Evolutionary conservation across 2,329 filamentous ascomycete species (phyloP).

Genomic region (Xylariaceae sp.): DNA sequence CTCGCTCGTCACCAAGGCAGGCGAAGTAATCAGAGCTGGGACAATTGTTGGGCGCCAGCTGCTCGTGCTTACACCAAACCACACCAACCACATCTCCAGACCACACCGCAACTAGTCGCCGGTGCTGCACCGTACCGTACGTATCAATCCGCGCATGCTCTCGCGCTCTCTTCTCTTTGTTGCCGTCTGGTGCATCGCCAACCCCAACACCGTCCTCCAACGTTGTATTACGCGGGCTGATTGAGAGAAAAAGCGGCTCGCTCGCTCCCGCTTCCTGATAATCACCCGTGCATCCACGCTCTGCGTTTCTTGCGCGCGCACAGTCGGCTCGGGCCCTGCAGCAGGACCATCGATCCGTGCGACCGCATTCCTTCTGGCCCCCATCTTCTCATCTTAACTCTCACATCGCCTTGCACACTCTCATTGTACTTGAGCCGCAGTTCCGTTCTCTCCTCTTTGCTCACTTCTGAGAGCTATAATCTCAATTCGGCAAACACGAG

Average conservation of each 20-base stretch:
- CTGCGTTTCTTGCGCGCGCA: conserved; percentile 8
- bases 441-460: conserved; percentile 3
- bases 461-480: too few relatives aligned
- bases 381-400: conserved; percentile 17
- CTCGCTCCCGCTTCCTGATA: conserved; percentile 26
- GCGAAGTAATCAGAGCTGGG: conserved; percentile 15
- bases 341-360: conserved; percentile 9
- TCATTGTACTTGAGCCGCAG: conserved; percentile 3
- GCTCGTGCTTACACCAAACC: conserved; percentile 29
- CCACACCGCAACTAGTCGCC: conserved; percentile 19
- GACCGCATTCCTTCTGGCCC: conserved; percentile 11
- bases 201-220: conserved; percentile 16
- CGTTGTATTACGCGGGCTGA: conserved; percentile 29
- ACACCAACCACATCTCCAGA: conserved; percentile 16
- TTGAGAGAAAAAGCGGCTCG: conserved; percentile 24
- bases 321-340: conserved; percentile 13
- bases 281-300: conserved; percentile 25
- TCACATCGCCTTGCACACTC: background rate
- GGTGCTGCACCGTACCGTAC: conserved; percentile 15
- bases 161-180: background rate
- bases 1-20: conserved; percentile 12
- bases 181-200: conserved; percentile 16
- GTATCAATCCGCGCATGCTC: conserved; percentile 1
- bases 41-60: conserved; percentile 21
- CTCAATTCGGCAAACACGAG: too few relatives aligned